These are phyloP conservation scores for Fraxinus cuspidata DNA, from an alignment of 257 asterid genomes.

Conservation along the genomic window DNA sequence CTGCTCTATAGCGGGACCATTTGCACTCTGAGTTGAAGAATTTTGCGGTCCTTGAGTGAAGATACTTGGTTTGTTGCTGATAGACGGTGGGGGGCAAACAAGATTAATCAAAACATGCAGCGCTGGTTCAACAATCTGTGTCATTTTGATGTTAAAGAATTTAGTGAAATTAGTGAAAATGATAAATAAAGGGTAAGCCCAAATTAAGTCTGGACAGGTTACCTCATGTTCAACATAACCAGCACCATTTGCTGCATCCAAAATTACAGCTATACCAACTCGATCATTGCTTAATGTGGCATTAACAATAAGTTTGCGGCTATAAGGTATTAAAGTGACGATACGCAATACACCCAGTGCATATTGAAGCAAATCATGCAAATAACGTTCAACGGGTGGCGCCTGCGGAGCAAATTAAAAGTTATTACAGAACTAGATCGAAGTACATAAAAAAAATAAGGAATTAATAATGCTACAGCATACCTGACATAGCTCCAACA, in stretches of 20 bases:
- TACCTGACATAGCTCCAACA: conserved; percentile 99
- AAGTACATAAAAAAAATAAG: neutral
- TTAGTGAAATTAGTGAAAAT: conserved; percentile 9
- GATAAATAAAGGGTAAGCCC: conserved; percentile 3
- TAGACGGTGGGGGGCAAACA: conserved; percentile 99
- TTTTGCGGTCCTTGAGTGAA: conserved; percentile 67
- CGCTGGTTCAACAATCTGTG: conserved; percentile 91
- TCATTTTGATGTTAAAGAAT: conserved; percentile 22
- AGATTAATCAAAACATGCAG: conserved; percentile 82
- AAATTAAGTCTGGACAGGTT: conserved; percentile 14
- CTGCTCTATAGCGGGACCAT: conserved; percentile 56
- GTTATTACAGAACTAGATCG: conserved; percentile 10
- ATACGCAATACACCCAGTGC: conserved; percentile 89
- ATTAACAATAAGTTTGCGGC: conserved; percentile 80
- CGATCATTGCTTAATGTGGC: conserved; percentile 92
- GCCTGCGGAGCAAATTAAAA: conserved; percentile 54
- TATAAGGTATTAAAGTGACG: conserved; percentile 75
- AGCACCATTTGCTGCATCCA: conserved; percentile 96
- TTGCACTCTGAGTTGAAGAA: conserved; percentile 53
- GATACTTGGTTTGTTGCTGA: conserved; percentile 80
- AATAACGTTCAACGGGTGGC: conserved; percentile 93
- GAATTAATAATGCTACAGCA: conserved; percentile 7
- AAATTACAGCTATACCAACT: conserved; percentile 88
- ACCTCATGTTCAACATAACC: conserved; percentile 98
- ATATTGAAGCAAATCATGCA: conserved; percentile 91